These are phyloP conservation scores for Talaromyces rugulosus DNA, from an alignment of 2,329 filamentous ascomycete genomes.

Conservation along the genomic window DNA sequence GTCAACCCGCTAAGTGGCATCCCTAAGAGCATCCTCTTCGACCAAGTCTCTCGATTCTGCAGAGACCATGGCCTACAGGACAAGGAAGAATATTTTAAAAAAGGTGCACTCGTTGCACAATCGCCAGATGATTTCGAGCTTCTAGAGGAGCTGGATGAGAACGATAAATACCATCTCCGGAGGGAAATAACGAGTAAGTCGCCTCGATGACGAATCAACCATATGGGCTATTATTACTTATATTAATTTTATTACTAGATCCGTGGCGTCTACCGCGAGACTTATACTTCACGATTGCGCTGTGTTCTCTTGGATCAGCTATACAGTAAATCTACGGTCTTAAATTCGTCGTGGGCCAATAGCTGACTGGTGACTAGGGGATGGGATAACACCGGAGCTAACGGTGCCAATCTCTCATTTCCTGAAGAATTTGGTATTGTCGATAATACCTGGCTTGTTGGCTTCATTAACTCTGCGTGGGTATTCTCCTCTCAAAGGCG, in stretches of 20 bases:
- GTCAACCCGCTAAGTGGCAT: constrained; percentile 55
- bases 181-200: constrained; percentile 48
- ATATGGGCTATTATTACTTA: not conserved
- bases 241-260: constrained; percentile 6
- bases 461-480: constrained; percentile 56
- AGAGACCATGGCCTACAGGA: constrained; percentile 44
- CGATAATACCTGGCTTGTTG: constrained; percentile 57
- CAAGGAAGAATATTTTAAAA: constrained; percentile 46
- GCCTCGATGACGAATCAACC: not conserved
- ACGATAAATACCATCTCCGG: constrained; percentile 38
- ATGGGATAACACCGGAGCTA: constrained; percentile 43
- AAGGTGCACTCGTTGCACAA: constrained; percentile 50
- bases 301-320: constrained; percentile 41
- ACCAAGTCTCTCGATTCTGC: constrained; percentile 53
- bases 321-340: constrained; percentile 26
- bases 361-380: constrained; percentile 16
- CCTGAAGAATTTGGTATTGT: constrained; percentile 32
- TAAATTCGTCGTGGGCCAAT: not conserved
- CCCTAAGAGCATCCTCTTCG: constrained; percentile 48
- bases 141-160: constrained; percentile 43
- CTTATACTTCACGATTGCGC: constrained; percentile 24
- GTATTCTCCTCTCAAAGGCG: constrained; percentile 16
- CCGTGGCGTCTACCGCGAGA: constrained; percentile 16
- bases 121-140: constrained; percentile 46
- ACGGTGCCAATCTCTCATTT: constrained; percentile 43